Conservation (phyloP, 164 flowering plant species). For the Euptelea pleiosperma region DNA sequence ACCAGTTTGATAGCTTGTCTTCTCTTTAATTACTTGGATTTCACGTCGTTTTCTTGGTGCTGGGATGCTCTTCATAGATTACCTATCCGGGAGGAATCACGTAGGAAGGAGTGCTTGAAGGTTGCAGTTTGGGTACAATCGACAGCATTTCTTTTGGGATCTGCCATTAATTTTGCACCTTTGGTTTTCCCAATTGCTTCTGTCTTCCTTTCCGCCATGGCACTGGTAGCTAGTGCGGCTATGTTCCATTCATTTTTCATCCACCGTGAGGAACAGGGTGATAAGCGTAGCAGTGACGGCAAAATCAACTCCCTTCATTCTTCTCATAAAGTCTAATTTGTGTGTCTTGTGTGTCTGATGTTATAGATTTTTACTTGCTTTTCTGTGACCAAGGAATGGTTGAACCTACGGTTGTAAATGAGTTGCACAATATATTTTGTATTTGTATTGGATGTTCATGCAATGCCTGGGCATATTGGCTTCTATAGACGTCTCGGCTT, state of each 20-base stretch:
- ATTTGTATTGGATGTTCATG: too few species aligned
- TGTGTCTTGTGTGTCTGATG: not conserved
- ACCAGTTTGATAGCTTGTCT: not conserved
- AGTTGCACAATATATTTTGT: too few species aligned
- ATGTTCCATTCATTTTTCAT: not conserved
- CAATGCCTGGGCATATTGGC: too few species aligned
- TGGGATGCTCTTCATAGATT: not conserved
- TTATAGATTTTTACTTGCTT: too few species aligned
- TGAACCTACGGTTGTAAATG: too few species aligned
- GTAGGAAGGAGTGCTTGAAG: not conserved
- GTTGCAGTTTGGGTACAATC: not conserved
- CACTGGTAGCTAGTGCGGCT: not conserved
- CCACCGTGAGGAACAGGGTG: not conserved
- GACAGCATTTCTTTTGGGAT: not conserved
- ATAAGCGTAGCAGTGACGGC: too few species aligned
- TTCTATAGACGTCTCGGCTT: too few species aligned
- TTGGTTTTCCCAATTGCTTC: not conserved
- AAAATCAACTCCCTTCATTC: not conserved
- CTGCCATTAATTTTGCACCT: not conserved
- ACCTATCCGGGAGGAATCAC: not conserved
- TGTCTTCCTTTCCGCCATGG: not conserved
- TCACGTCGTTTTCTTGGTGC: not conserved
- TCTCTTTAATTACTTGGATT: not conserved
- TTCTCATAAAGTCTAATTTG: not conserved
- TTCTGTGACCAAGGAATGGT: too few species aligned